phyloP scores from a whole-genome alignment of 2,329 filamentous ascomycete species.

The Cryoendolithus antarcticus region DNA sequence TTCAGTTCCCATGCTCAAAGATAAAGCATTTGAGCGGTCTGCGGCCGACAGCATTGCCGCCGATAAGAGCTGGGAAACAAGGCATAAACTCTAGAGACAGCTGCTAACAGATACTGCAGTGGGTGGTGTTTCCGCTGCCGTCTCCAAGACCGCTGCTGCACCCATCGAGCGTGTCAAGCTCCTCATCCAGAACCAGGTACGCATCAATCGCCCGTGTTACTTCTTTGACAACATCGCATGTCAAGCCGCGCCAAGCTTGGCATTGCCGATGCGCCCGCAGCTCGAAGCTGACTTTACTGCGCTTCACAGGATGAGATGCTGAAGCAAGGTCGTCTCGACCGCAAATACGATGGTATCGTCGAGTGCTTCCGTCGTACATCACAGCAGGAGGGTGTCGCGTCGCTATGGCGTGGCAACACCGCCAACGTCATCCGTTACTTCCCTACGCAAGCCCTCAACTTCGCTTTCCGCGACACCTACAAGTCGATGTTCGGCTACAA shows the following conservation, averaged over 20 bases:
- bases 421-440: slow-evolving; percentile 99
- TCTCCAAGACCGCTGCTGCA: slow-evolving; percentile 99
- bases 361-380: slow-evolving; percentile 95
- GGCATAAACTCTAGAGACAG: slow-evolving; percentile 3
- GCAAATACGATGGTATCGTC: slow-evolving; percentile 83
- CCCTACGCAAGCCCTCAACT: slow-evolving; percentile 99
- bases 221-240: slow-evolving; percentile 3
- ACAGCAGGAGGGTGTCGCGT: slow-evolving; percentile 81
- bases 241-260: slow-evolving; percentile 1
- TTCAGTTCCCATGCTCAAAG: not conserved
- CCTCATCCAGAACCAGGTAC: slow-evolving; percentile 99
- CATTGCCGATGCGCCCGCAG: not conserved
- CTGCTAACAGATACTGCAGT: slow-evolving; percentile 49
- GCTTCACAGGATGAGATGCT: slow-evolving; percentile 91
- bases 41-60: not conserved
- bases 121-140: slow-evolving; percentile 99
- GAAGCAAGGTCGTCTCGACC: slow-evolving; percentile 94
- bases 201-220: slow-evolving; percentile 25
- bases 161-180: slow-evolving; percentile 99
- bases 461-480: slow-evolving; percentile 99
- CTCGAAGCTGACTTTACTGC: slow-evolving; percentile 2
- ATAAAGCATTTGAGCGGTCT: not conserved
- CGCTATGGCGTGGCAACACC: slow-evolving; percentile 99
- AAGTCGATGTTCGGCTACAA: slow-evolving; percentile 99
- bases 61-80: slow-evolving; percentile 19